These are phyloP conservation scores for Taxawa tesnikishii DNA, from an alignment of 2,329 filamentous ascomycete genomes.

Conservation along the genomic window DNA sequence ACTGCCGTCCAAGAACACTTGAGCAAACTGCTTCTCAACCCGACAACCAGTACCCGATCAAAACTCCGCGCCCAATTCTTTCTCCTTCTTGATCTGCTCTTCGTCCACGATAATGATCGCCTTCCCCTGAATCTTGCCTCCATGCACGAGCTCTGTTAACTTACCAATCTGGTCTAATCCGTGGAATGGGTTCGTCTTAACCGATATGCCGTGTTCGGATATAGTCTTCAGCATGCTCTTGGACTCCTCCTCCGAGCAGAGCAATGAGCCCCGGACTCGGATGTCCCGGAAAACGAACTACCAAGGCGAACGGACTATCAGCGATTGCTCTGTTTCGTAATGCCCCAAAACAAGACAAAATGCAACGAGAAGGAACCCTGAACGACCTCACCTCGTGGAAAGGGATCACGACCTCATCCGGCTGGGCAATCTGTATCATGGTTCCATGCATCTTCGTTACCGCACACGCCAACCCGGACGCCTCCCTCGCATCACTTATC, in stretches of 20 bases:
- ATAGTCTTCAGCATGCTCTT: conserved; percentile 21
- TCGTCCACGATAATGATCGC: conserved; percentile 40
- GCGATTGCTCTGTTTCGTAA: no score
- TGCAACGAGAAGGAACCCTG: no score
- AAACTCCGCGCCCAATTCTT: conserved; percentile 22
- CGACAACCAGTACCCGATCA: no score
- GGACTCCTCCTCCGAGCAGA: conserved; percentile 21
- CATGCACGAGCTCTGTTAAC: conserved; percentile 36
- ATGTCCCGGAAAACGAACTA: conserved; percentile 47
- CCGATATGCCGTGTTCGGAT: conserved; percentile 29
- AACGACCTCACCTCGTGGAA: conserved; percentile 36
- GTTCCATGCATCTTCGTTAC: conserved; percentile 48
- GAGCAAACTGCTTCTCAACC: no score
- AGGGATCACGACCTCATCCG: conserved; percentile 24
- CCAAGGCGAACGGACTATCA: no score
- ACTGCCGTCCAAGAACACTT: no score
- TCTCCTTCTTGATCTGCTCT: conserved; percentile 33
- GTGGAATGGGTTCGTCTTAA: conserved; percentile 39
- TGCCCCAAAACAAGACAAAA: no score
- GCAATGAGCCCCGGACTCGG: conserved; percentile 29
- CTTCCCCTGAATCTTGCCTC: conserved; percentile 44
- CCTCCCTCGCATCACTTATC: conserved; percentile 38
- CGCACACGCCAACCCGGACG: conserved; percentile 40
- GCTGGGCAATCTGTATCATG: conserved; percentile 48
- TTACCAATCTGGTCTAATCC: conserved; percentile 41